Evolutionary conservation across 148 eudicot species (phyloP).

Genomic region (Silene conica): DNA sequence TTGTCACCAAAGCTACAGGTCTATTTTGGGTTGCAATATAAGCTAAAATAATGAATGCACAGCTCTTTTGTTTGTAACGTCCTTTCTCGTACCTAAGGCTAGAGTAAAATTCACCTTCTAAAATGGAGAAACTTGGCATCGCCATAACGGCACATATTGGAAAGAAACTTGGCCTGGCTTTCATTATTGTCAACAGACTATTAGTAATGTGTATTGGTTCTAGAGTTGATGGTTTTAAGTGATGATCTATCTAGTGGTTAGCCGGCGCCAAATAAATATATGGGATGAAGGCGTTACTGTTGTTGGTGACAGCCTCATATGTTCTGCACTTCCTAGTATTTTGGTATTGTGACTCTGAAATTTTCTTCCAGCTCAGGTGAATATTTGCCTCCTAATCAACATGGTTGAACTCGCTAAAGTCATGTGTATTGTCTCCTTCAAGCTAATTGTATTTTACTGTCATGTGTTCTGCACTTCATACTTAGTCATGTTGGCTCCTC

Average conservation of each 20-base stretch:
- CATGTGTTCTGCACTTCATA: too few relatives aligned
- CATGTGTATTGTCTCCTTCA: too few relatives aligned
- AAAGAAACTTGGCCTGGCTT: not conserved
- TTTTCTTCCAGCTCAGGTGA: not conserved
- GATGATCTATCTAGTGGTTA: not conserved
- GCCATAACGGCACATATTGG: not conserved
- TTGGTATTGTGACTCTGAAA: not conserved
- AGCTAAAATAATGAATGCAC: not conserved
- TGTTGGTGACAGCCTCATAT: not conserved
- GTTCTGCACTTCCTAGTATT: not conserved
- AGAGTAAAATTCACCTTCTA: not conserved
- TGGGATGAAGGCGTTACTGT: not conserved
- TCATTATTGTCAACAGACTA: not conserved
- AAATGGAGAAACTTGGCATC: constrained; percentile 3
- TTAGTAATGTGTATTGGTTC: not conserved
- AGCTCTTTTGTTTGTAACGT: not conserved
- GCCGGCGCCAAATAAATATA: not conserved
- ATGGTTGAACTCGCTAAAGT: not conserved
- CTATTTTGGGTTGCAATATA: not conserved
- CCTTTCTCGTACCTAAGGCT: not conserved
- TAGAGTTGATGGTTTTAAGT: not conserved
- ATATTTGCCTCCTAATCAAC: not conserved
- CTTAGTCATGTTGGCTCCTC: not conserved
- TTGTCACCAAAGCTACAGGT: not conserved
- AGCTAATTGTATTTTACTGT: too few relatives aligned